These are phyloP conservation scores for Solanum bulbocastanum DNA, from an alignment of 257 asterid species.

Conservation along the genomic window DNA sequence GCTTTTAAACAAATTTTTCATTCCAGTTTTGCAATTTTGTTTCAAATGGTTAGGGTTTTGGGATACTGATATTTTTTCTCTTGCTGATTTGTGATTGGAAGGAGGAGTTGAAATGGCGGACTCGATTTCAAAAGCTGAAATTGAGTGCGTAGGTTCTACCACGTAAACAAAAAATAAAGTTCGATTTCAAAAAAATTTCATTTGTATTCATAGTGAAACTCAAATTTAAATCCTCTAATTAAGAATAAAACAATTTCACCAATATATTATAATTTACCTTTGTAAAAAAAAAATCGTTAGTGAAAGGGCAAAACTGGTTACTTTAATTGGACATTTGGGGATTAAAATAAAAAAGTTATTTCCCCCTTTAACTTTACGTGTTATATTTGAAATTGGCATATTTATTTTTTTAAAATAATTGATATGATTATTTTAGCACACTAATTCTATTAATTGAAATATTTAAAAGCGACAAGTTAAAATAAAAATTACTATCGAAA, in stretches of 20 bases:
- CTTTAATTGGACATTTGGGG: too few relatives aligned
- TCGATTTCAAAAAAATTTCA: too few relatives aligned
- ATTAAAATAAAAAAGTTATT: not conserved
- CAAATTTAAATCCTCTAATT: fast-evolving
- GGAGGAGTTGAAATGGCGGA: constrained; percentile 3
- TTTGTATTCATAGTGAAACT: too few relatives aligned
- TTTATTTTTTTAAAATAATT: too few relatives aligned
- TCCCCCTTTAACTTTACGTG: not conserved
- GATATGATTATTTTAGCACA: not conserved
- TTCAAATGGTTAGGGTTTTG: not conserved
- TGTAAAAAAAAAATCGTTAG: not conserved
- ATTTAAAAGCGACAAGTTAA: not conserved
- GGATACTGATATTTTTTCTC: not conserved
- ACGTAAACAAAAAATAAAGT: too few relatives aligned
- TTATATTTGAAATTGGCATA: too few relatives aligned
- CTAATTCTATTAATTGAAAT: not conserved
- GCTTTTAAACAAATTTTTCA: not conserved
- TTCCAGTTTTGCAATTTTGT: not conserved
- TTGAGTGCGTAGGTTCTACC: too few relatives aligned
- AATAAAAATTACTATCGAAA: not conserved
- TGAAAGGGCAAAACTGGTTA: not conserved
- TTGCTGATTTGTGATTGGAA: not conserved
- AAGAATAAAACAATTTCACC: fast-evolving
- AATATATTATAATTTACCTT: too few relatives aligned
- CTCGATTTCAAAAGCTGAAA: not conserved